Percentiles rank a stretch among this genome's conserved stretches.
Evolutionary conservation across 352 stramenopile species (phyloP).

Genomic region (Pythium brassicae): DNA sequence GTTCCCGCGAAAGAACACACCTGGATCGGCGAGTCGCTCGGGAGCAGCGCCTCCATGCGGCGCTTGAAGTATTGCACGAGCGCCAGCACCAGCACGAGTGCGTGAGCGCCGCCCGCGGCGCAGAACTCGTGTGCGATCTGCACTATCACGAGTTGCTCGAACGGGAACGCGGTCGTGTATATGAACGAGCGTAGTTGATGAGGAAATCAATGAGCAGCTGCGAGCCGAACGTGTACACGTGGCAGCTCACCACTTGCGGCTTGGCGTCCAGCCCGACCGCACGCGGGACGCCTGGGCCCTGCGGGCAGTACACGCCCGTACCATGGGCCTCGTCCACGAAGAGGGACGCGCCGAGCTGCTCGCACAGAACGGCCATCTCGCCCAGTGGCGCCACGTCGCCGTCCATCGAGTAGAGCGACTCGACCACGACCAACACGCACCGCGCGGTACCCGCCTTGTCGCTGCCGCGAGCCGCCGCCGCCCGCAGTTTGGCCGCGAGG

Average conservation of each 20-base stretch:
- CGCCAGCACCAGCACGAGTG: too few relatives aligned
- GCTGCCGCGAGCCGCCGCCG: neutral
- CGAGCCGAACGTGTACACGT: conserved; percentile 95
- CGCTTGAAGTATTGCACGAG: conserved; percentile 84
- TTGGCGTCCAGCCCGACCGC: conserved; percentile 74
- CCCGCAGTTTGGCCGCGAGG: conserved; percentile 41
- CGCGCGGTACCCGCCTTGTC: conserved; percentile 7
- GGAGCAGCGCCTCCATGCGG: conserved; percentile 46
- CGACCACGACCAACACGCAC: conserved; percentile 94
- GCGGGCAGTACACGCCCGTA: conserved; percentile 85
- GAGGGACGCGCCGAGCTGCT: conserved; percentile 75
- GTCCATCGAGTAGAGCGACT: conserved; percentile 99
- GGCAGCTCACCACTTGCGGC: conserved; percentile 72
- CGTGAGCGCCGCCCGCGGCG: conserved; percentile 29
- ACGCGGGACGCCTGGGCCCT: conserved; percentile 64
- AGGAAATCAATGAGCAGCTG: conserved; percentile 91
- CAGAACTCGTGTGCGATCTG: conserved; percentile 88
- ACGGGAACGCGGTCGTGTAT: conserved; percentile 94
- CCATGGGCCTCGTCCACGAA: conserved; percentile 98
- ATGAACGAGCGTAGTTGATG: conserved; percentile 98
- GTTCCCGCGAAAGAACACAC: conserved; percentile 92
- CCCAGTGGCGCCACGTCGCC: conserved; percentile 92
- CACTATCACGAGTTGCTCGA: conserved; percentile 90
- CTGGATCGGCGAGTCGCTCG: conserved; percentile 91
- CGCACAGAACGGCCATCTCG: conserved; percentile 80